phyloP scores from a whole-genome alignment of 345 rosid species.

The Gossypium stocksii region DNA sequence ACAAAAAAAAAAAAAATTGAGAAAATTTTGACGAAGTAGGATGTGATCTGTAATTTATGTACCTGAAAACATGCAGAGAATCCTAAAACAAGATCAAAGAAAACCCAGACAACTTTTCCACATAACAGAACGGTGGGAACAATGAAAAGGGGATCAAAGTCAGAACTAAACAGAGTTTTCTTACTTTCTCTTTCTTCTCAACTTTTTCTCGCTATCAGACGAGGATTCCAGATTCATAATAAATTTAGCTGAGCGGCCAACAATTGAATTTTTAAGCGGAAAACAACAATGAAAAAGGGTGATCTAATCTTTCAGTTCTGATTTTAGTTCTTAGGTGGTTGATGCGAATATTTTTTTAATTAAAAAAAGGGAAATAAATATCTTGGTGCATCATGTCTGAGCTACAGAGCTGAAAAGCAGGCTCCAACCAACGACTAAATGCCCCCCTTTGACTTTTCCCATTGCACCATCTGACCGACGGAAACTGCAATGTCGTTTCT shows the following conservation, averaged over 20 bases:
- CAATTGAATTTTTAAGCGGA: not conserved
- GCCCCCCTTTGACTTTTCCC: slow-evolving; percentile 2
- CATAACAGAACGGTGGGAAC: not conserved
- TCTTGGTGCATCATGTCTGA: not conserved
- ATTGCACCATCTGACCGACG: not conserved
- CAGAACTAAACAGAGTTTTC: not conserved
- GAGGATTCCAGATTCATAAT: slow-evolving; percentile 9
- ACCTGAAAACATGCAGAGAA: not conserved
- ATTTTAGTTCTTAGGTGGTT: not conserved
- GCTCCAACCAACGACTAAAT: slow-evolving; percentile 13
- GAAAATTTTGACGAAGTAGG: too few species aligned
- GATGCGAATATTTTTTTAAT: not conserved
- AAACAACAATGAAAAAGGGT: too few species aligned
- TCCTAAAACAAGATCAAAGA: slow-evolving; percentile 1
- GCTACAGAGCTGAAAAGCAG: not conserved
- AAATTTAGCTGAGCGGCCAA: slow-evolving; percentile 7
- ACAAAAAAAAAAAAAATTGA: too few species aligned
- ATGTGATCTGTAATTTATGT: too few species aligned
- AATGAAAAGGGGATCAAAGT: slow-evolving; percentile 8
- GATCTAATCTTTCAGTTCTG: too few species aligned
- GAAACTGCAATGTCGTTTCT: not conserved
- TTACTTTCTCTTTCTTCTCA: not conserved
- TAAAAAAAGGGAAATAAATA: not conserved
- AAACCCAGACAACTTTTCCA: slow-evolving; percentile 1
- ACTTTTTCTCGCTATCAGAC: not conserved